Evolutionary conservation across 2,329 filamentous ascomycete species (phyloP).

Genomic region (Sporothrix protearum): DNA sequence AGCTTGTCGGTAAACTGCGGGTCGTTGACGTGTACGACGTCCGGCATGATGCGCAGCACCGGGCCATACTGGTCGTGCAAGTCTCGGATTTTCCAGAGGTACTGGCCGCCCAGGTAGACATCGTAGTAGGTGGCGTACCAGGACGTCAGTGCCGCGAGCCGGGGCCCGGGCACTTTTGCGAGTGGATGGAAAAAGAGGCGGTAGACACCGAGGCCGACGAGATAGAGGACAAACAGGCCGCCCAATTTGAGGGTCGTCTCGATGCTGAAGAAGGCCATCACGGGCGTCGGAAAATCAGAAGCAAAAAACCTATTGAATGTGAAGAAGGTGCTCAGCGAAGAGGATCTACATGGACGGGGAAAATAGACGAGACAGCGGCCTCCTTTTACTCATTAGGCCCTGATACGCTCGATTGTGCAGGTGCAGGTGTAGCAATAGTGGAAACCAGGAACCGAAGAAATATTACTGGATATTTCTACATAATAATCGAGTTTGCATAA

Average conservation of each 20-base stretch:
- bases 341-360: background rate
- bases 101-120: background rate
- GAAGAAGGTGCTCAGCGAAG: background rate
- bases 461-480: too few relatives aligned
- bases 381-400: too few relatives aligned
- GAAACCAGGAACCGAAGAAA: too few relatives aligned
- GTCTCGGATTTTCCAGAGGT: background rate
- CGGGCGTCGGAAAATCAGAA: background rate
- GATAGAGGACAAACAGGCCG: conserved; percentile 3
- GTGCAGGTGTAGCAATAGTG: too few relatives aligned
- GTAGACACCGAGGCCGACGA: conserved; percentile 7
- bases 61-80: conserved; percentile 1
- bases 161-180: background rate
- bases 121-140: conserved; percentile 9
- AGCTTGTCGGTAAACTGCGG: background rate
- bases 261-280: background rate
- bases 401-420: too few relatives aligned
- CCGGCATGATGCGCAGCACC: conserved; percentile 11
- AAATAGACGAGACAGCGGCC: background rate
- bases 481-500: too few relatives aligned
- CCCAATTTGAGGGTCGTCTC: background rate
- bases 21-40: conserved; percentile 16
- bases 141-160: background rate
- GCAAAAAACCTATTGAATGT: background rate
- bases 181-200: conserved; percentile 12